These are phyloP conservation scores for Aspergillus caelatus DNA, from an alignment of 2,329 filamentous ascomycete species.

Conservation along the genomic window DNA sequence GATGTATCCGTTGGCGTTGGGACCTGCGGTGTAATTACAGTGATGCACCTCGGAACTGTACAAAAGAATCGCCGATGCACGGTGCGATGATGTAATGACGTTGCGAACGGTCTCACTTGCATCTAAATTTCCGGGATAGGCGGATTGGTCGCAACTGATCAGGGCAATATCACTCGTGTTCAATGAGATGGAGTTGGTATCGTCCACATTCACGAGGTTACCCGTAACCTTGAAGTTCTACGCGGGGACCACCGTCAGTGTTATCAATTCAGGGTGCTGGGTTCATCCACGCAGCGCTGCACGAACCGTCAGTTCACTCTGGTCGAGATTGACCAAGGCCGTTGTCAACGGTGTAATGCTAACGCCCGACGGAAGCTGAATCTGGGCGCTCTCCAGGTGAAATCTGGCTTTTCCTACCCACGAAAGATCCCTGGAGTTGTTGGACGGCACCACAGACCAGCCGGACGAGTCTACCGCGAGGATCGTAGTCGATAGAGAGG, in stretches of 20 bases:
- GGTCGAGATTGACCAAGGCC: conserved; percentile 22
- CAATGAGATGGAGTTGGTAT: conserved; percentile 32
- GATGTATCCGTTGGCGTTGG: conserved; percentile 25
- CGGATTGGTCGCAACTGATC: conserved; percentile 44
- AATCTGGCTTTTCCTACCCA: conserved; percentile 26
- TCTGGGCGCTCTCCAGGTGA: conserved; percentile 24
- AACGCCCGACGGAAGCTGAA: conserved; percentile 22
- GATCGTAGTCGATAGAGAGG: conserved; percentile 16
- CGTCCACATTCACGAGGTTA: conserved; percentile 30
- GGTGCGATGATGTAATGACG: conserved; percentile 32
- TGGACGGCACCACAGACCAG: conserved; percentile 33
- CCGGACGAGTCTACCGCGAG: conserved; percentile 20
- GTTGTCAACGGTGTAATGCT: conserved; percentile 31
- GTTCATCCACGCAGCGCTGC: neutral
- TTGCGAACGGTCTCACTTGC: conserved; percentile 37
- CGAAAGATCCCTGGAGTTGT: conserved; percentile 29
- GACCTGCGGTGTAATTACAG: conserved; percentile 38
- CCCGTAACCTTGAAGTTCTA: conserved; percentile 34
- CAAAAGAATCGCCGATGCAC: conserved; percentile 39
- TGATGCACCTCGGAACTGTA: conserved; percentile 43
- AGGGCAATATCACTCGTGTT: conserved; percentile 39
- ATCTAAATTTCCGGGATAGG: conserved; percentile 43
- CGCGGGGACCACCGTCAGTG: conserved; percentile 10
- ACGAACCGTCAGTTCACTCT: conserved; percentile 28
- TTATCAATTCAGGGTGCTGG: neutral